These are phyloP conservation scores for Pterocarpus santalinus DNA, from an alignment of 306 rosid species.

Conservation along the genomic window DNA sequence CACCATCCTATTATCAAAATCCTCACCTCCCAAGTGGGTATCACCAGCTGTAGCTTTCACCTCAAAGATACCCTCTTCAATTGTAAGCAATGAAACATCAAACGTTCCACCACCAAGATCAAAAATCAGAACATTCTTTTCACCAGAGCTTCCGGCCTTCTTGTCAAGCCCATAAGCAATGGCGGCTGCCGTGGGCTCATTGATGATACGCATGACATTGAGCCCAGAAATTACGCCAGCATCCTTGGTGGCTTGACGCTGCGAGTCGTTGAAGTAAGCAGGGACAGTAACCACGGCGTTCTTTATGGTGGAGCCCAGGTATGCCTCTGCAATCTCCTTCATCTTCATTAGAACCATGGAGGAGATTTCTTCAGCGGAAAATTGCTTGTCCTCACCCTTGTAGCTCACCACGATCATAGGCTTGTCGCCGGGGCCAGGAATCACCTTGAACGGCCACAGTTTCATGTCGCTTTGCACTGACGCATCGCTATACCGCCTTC, in stretches of 20 bases:
- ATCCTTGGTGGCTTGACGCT: slow-evolving; percentile 68
- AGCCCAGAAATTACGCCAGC: slow-evolving; percentile 66
- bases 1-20: slow-evolving; percentile 68
- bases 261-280: slow-evolving; percentile 67
- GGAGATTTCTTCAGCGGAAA: slow-evolving; percentile 64
- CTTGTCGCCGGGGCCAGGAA: slow-evolving; percentile 60
- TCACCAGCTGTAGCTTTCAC: slow-evolving; percentile 70
- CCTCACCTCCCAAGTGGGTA: slow-evolving; percentile 73
- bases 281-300: slow-evolving; percentile 68
- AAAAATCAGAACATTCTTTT: slow-evolving; percentile 64
- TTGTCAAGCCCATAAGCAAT: slow-evolving; percentile 70
- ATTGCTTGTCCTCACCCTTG: slow-evolving; percentile 65
- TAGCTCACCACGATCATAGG: slow-evolving; percentile 63
- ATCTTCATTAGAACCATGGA: slow-evolving; percentile 66
- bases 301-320: slow-evolving; percentile 53
- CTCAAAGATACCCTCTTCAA: slow-evolving; percentile 66
- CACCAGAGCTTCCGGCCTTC: slow-evolving; percentile 49
- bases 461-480: slow-evolving; percentile 61
- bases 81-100: slow-evolving; percentile 63
- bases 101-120: slow-evolving; percentile 70
- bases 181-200: slow-evolving; percentile 67
- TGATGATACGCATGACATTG: slow-evolving; percentile 67
- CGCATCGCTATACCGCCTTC: slow-evolving; percentile 53
- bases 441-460: slow-evolving; percentile 67
- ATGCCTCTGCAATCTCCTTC: slow-evolving; percentile 70